Evolutionary conservation across 1,284 basidiomycete genomes (phyloP), one percentile per base, ranked within the genome.

Genomic region (Microbotryomycetes sp.): DNA sequence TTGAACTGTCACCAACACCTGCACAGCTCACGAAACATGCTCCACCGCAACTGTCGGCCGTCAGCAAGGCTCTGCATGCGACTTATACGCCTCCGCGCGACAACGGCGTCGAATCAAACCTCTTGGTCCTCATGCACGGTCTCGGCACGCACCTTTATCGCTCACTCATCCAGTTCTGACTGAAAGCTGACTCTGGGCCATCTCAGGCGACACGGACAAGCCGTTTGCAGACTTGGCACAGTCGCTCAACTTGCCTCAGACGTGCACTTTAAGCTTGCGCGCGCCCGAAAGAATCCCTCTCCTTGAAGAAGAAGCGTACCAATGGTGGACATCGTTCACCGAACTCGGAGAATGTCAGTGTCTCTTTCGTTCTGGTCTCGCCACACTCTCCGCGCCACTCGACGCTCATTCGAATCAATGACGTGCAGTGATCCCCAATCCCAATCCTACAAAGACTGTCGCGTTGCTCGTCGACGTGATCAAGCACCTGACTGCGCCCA

Each of bases 241-340:
- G 35, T 67, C 56, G 9, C 62, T 77, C 46, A 73, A 74, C 54
- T 65, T 77, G 23, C 76, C 76, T 2, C 76, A 77, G 52, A 76
- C 76, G 3, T 74, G 75, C 13, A 60, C 73, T 9, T 61, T 77
- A 11, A 66, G 70, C 5, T 28, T 77, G 15, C 70, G 73, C 41
- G 76, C 72, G 4, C 72, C 72, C 0, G 62, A 61, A 13, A 57
- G 61, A n/a, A 71, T 77, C 0, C 75, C 76, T 0, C 63, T 77
- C 24, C 67, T 77, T 5, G 76, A 76, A 18, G 73, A 73, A 28
- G 66, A 70, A 15, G 71, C 69, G 41, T 71, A 52, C 30, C 72
- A 74, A 67, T 77, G 75, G 75, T 77, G 74, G 67, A 69, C 70
- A 2, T 70, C 71, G 4, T 77, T 76, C 35, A 75, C 76, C 54